Evolutionary conservation across 2,329 filamentous ascomycete species (phyloP).

Genomic region (Hypoxylon sp.): DNA sequence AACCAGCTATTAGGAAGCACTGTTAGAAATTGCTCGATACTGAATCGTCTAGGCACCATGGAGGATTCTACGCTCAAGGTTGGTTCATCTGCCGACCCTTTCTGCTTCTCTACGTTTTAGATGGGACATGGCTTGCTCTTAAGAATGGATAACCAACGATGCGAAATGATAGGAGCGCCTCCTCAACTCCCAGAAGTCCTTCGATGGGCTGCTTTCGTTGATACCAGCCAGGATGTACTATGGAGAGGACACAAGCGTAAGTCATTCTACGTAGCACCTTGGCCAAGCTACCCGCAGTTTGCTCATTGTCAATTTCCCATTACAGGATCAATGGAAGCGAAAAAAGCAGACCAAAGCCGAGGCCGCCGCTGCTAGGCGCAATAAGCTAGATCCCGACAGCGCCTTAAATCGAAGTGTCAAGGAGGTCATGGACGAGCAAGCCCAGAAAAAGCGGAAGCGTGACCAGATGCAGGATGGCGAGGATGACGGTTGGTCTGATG

Average conservation of each 20-base stretch:
- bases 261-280: constrained; percentile 56
- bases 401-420: constrained; percentile 85
- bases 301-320: constrained; percentile 33
- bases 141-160: constrained; percentile 46
- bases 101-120: constrained; percentile 6
- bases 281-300: neutral
- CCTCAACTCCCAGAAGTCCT: constrained; percentile 77
- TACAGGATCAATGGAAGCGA: constrained; percentile 90
- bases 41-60: constrained; percentile 53
- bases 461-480: constrained; percentile 62
- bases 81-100: constrained; percentile 51
- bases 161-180: constrained; percentile 65
- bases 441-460: constrained; percentile 83
- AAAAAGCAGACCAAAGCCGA: constrained; percentile 97
- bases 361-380: constrained; percentile 83
- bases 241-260: constrained; percentile 85
- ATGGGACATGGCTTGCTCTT: constrained; percentile 43
- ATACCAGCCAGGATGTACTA: constrained; percentile 95
- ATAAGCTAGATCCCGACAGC: constrained; percentile 92
- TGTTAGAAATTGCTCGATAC: neutral
- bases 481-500: constrained; percentile 61
- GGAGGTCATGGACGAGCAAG: constrained; percentile 89
- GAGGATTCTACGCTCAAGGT: constrained; percentile 65
- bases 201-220: constrained; percentile 87
- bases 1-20: neutral